A percentile compares a stretch with the other conserved stretches of the same genome.
Conservation (phyloP, 352 stramenopile species). For the Globisporangium abappressorium region DNA sequence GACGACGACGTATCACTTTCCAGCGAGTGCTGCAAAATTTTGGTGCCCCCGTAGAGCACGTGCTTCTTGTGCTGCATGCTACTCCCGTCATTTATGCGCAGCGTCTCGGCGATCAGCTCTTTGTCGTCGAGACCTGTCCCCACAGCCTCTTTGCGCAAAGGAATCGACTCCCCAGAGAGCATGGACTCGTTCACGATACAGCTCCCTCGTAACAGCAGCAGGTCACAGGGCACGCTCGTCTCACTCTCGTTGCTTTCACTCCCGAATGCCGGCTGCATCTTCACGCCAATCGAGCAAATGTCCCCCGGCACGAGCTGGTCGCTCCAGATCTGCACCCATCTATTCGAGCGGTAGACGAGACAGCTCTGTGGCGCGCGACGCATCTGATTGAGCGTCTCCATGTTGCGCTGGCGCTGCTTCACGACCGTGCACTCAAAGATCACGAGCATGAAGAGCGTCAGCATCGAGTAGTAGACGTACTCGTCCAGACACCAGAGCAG, state of each 20-base stretch:
- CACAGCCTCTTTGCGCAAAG: constrained; percentile 89
- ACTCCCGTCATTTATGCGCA: constrained; percentile 30
- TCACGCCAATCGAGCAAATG: constrained; percentile 76
- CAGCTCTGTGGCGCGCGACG: constrained; percentile 56
- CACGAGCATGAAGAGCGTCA: constrained; percentile 93
- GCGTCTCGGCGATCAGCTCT: constrained; percentile 12
- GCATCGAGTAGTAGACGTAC: constrained; percentile 97
- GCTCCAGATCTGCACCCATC: constrained; percentile 61
- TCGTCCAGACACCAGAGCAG: constrained; percentile 96
- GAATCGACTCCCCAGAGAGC: constrained; percentile 94
- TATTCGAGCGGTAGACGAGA: constrained; percentile 75
- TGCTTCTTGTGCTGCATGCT: constrained; percentile 50
- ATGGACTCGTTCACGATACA: constrained; percentile 96
- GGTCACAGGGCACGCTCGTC: constrained; percentile 82
- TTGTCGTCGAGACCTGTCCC: constrained; percentile 9
- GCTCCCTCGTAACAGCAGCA: constrained; percentile 87
- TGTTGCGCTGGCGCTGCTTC: constrained; percentile 86
- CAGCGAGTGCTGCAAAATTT: constrained; percentile 35
- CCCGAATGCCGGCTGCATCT: constrained; percentile 7
- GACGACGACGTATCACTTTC: constrained; percentile 1
- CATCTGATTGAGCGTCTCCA: constrained; percentile 89
- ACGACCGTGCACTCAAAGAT: constrained; percentile 94
- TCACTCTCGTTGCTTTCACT: constrained; percentile 12
- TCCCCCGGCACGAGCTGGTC: constrained; percentile 82
- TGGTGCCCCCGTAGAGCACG: constrained; percentile 78